Evolutionary conservation across 1,139 yeast species (phyloP).

Genomic region (Candida albicans): DNA sequence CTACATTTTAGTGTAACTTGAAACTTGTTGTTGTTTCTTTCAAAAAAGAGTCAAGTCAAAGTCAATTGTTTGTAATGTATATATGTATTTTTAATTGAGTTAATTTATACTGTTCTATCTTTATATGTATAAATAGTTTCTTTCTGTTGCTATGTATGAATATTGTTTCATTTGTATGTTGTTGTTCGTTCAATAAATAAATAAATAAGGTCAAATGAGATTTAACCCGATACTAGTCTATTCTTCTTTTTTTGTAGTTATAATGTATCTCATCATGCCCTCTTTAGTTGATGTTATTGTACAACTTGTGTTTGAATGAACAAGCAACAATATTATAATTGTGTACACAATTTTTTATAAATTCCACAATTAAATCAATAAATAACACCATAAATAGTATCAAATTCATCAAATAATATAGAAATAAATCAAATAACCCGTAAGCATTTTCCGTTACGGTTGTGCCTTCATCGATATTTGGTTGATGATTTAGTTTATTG

Average conservation of each 20-base stretch:
- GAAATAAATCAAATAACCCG: constrained; percentile 11
- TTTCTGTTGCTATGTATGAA: no score
- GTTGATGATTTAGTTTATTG: constrained; percentile 3
- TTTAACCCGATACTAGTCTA: no score
- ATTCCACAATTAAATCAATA: constrained; percentile 13
- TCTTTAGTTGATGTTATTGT: constrained; percentile 17
- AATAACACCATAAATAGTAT: constrained; percentile 14
- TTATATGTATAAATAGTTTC: no score
- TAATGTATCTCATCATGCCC: no score
- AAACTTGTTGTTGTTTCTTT: no score
- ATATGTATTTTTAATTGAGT: no score
- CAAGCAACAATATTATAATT: constrained; percentile 16
- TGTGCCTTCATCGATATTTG: constrained; percentile 1
- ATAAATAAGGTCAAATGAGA: neutral
- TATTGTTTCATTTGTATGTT: no score
- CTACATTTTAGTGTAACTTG: no score
- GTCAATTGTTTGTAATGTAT: no score
- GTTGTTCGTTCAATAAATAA: neutral
- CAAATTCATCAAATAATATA: constrained; percentile 15
- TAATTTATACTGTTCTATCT: no score
- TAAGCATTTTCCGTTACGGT: constrained; percentile 6
- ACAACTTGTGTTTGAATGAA: constrained; percentile 16
- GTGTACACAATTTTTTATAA: constrained; percentile 12
- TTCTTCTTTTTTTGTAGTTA: no score
- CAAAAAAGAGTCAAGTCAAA: no score